Conservation (phyloP, 108 stramenopile genomes). For the Nannochloropsis oceanica region DNA sequence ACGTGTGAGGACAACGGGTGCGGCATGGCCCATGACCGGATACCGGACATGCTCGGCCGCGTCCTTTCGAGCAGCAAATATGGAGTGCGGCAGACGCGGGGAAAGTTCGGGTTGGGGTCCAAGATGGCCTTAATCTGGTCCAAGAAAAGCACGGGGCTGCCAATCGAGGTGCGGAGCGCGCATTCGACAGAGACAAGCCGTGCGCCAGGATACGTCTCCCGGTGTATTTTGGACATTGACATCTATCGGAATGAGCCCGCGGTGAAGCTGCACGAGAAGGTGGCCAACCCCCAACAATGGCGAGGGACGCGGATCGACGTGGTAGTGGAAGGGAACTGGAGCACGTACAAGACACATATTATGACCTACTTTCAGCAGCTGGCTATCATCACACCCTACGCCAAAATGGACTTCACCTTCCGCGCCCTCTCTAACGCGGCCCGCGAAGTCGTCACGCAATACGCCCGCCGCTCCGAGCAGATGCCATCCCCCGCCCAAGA, state of each 20-base stretch:
- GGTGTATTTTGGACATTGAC: constrained; percentile 80
- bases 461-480: constrained; percentile 48
- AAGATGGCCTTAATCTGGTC: constrained; percentile 97
- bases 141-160: constrained; percentile 78
- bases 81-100: constrained; percentile 82
- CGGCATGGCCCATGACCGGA: constrained; percentile 73
- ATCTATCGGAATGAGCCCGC: constrained; percentile 74
- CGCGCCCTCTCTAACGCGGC: constrained; percentile 18
- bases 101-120: constrained; percentile 90
- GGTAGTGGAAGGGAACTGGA: constrained; percentile 75
- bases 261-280: constrained; percentile 54
- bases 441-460: constrained; percentile 7
- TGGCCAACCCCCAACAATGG: constrained; percentile 44
- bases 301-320: constrained; percentile 71
- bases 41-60: constrained; percentile 73
- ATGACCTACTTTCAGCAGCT: constrained; percentile 81
- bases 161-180: constrained; percentile 41
- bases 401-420: constrained; percentile 53
- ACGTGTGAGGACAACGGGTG: constrained; percentile 82
- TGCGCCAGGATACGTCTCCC: constrained; percentile 40
- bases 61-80: constrained; percentile 86
- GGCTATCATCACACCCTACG: constrained; percentile 92
- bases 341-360: constrained; percentile 67
- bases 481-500: constrained; percentile 71
- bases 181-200: constrained; percentile 27